Base-by-base conservation (phyloP, 2,329 filamentous ascomycete genomes). In the Alternaria solani region DNA sequence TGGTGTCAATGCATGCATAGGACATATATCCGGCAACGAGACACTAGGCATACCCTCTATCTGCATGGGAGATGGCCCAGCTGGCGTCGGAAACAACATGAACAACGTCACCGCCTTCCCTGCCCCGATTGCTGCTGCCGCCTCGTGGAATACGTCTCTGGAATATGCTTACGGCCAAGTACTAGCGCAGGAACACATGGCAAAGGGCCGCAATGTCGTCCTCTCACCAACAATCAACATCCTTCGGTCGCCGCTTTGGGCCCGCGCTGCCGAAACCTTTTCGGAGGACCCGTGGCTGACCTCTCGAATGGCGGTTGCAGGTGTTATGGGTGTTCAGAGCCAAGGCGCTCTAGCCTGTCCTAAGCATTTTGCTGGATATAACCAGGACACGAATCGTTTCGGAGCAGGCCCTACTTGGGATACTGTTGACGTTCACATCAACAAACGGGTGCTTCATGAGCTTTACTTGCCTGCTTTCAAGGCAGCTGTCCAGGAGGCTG, bases 391-490 rank as follows among this genome's bases (percentile, higher is more conserved):
- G 81, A 25, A 90, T 89, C 57, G 88, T 89, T 70, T 85, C 88
- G 69, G 88, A 90, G 75, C 89, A 88, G 54, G n/a, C 8, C 54
- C 54, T 1, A 78, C 86, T 68, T 82, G 87, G 47, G 78, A 87
- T 62, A 87, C 84, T 0, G 82, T 89, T 59, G 83, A 89, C 69
- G 86, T 86, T 2, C 78, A 85, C 16, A 79, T 90, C 20, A 81
- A 84, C 26, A 87, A 90, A 65, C 81, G 88, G 28, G 81, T 87
- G 2, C 76, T 90, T 25, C 83, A 88, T 23, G 88, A 91, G 71
- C 54, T 61, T 39, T 59, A 55, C 36, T 18, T 59, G 11, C 51
- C 51, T 12, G 51, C 56, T 14, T 59, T 59, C 44, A 55, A 49
- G 38, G 51, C 51, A 26, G 32, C 56, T 43, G 18, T 59, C 26